Evolutionary conservation across 257 asterid genomes (phyloP).

Genomic region (Hygrophila difformis): DNA sequence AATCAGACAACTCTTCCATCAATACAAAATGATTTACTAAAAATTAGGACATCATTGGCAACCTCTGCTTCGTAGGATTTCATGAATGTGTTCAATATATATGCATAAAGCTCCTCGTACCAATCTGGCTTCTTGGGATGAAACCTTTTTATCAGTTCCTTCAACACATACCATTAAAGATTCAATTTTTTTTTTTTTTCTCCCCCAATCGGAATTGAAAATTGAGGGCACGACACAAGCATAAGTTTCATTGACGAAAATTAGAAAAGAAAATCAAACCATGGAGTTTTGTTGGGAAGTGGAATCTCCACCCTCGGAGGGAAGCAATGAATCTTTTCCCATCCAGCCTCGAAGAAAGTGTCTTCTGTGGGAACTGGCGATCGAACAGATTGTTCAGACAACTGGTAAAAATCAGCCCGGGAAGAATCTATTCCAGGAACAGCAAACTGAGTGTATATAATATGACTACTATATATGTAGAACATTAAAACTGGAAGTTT

Average conservation of each 20-base stretch:
- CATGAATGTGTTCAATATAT: slow-evolving; percentile 41
- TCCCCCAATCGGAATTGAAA: too few relatives aligned
- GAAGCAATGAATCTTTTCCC: slow-evolving; percentile 36
- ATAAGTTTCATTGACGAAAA: too few relatives aligned
- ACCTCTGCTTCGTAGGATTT: slow-evolving; percentile 80
- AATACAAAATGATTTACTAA: neutral
- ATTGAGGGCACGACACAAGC: too few relatives aligned
- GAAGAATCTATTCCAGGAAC: too few relatives aligned
- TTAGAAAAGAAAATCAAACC: slow-evolving; percentile 25
- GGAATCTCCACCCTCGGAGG: slow-evolving; percentile 24
- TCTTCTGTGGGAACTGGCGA: slow-evolving; percentile 49
- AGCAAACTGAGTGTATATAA: too few relatives aligned
- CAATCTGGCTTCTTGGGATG: slow-evolving; percentile 88
- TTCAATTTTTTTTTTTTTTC: too few relatives aligned
- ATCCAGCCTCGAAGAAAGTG: slow-evolving; percentile 34
- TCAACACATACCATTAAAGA: neutral
- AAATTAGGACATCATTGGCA: neutral
- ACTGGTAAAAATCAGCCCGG: too few relatives aligned
- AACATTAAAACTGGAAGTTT: too few relatives aligned
- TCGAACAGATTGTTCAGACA: too few relatives aligned
- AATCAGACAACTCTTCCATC: slow-evolving; percentile 1
- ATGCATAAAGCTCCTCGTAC: slow-evolving; percentile 87
- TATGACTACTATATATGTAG: too few relatives aligned
- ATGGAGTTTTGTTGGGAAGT: slow-evolving; percentile 28
- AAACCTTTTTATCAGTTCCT: slow-evolving; percentile 32